Conservation (phyloP, 345 rosid genomes). For the Populus nigra region DNA sequence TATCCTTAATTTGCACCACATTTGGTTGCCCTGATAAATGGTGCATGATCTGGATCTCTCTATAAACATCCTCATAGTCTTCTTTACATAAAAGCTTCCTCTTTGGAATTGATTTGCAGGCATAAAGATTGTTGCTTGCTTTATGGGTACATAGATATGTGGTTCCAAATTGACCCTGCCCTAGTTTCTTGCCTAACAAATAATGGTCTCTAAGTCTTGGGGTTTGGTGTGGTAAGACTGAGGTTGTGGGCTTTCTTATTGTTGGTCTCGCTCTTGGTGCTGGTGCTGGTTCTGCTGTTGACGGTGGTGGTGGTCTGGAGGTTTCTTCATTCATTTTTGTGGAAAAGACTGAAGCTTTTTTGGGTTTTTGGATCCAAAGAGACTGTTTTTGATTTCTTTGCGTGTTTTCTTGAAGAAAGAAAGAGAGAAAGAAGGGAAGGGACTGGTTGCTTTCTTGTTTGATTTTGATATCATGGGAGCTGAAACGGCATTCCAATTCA, state of each 20-base stretch:
- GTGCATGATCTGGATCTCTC: conserved; percentile 99
- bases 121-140: conserved; percentile 43
- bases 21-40: conserved; percentile 79
- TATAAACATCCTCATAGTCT: conserved; percentile 92
- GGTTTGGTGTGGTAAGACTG: conserved; percentile 85
- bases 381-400: background rate
- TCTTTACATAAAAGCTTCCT: conserved; percentile 86
- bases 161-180: conserved; percentile 95
- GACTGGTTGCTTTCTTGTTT: background rate
- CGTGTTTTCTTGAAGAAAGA: background rate
- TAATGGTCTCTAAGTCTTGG: conserved; percentile 78
- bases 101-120: conserved; percentile 94
- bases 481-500: background rate
- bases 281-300: conserved; percentile 10
- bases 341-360: background rate
- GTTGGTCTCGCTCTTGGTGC: conserved; percentile 11
- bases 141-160: conserved; percentile 79
- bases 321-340: background rate
- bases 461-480: background rate
- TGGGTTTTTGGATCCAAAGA: background rate
- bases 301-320: background rate
- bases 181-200: conserved; percentile 74
- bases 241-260: conserved; percentile 36
- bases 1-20: conserved; percentile 81
- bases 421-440: background rate